Conservation (phyloP, 179 eudicot species). For the Carnegiea gigantea region DNA sequence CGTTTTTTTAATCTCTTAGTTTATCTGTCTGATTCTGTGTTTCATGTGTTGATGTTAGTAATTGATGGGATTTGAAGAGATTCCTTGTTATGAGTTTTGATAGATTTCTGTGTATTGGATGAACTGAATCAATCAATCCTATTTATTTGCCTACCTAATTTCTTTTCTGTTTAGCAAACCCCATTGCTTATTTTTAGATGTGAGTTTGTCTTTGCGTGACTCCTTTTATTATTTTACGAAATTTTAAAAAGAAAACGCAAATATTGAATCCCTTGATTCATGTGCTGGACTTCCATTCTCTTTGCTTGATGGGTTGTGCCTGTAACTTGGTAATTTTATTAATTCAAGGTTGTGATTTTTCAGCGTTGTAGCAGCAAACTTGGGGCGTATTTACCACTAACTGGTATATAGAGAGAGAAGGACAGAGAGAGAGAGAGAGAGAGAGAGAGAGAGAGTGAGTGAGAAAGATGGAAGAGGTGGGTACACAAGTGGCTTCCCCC, state of each 20-base stretch:
- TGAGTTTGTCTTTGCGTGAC: constrained; percentile 29
- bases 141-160: background rate
- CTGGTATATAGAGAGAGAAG: constrained; percentile 1
- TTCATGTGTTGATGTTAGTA: background rate
- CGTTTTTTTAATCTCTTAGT: background rate
- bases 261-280: constrained; percentile 16
- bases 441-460: constrained; percentile 4
- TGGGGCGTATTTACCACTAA: background rate
- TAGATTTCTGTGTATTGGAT: background rate
- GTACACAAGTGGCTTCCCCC: constrained; percentile 60
- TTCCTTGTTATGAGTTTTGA: background rate
- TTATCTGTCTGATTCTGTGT: background rate
- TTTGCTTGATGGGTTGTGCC: constrained; percentile 12
- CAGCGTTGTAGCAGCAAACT: constrained; percentile 21
- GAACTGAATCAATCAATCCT: constrained; percentile 7
- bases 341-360: constrained; percentile 9
- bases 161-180: background rate
- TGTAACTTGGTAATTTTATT: constrained; percentile 17
- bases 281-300: constrained; percentile 13
- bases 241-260: background rate
- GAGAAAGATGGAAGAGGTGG: constrained; percentile 61
- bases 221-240: constrained; percentile 5
- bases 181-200: constrained; percentile 3
- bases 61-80: background rate
- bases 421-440: constrained; percentile 4